A percentile compares a stretch with the other conserved stretches of the same genome.
Evolutionary conservation across 2,329 filamentous ascomycete species (phyloP).

Genomic region (Neonectria faginata): DNA sequence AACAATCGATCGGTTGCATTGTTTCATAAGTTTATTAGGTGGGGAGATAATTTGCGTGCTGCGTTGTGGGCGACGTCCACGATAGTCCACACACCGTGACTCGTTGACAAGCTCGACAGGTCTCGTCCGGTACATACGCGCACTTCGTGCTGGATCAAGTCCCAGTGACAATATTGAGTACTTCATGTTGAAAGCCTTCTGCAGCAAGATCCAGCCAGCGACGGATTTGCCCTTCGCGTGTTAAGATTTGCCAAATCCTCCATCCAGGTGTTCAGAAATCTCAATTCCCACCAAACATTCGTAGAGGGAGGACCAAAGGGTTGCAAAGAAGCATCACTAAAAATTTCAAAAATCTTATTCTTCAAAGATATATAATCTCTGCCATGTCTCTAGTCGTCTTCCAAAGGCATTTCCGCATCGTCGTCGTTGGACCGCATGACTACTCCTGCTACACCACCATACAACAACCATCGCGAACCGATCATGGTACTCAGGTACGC

Average conservation of each 20-base stretch:
- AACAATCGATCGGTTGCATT: too few species aligned
- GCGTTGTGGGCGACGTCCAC: neutral
- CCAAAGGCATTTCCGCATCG: neutral
- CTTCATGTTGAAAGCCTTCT: neutral
- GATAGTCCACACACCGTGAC: neutral
- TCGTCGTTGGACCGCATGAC: neutral
- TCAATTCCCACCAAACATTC: neutral
- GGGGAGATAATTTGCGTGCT: neutral
- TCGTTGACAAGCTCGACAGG: neutral
- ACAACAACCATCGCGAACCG: too few species aligned
- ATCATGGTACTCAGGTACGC: constrained; percentile 17
- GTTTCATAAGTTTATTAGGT: too few species aligned
- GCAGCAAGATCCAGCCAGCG: neutral
- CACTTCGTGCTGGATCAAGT: neutral
- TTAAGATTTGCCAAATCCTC: neutral
- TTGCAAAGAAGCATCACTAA: too few species aligned
- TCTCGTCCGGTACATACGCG: neutral
- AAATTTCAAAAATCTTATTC: neutral
- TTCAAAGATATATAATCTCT: neutral
- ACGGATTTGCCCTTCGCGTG: neutral
- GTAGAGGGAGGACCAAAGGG: neutral
- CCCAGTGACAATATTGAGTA: neutral
- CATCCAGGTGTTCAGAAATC: neutral
- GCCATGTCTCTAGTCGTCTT: too few species aligned
- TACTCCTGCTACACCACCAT: neutral